Evolutionary conservation across 768 basidiomycete species (phyloP).

Genomic region (Tubosaeta sp.): DNA sequence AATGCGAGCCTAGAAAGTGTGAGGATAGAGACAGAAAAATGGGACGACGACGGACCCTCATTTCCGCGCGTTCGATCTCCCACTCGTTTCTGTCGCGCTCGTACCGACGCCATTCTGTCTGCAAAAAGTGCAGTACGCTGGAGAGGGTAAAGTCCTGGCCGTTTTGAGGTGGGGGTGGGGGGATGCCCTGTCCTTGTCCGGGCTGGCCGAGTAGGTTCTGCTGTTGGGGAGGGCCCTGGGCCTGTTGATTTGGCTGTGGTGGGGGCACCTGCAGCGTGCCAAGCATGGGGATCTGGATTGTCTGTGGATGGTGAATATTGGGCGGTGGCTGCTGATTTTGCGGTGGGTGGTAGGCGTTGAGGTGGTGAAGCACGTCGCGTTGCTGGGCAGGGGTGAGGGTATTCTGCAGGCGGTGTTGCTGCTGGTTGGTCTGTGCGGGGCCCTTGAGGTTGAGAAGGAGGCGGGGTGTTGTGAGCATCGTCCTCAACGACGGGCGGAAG

Average conservation of each 20-base stretch:
- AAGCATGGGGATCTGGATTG: slow-evolving; percentile 65
- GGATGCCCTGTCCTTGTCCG: slow-evolving; percentile 52
- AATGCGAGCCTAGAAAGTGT: slow-evolving; percentile 74
- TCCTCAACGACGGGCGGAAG: slow-evolving; percentile 15
- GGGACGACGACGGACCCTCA: slow-evolving; percentile 64
- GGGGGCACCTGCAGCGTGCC: slow-evolving; percentile 64
- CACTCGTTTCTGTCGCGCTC: slow-evolving; percentile 99
- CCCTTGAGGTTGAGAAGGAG: slow-evolving; percentile 32
- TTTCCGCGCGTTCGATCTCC: slow-evolving; percentile 99
- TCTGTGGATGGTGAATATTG: slow-evolving; percentile 36
- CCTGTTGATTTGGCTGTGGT: slow-evolving; percentile 39
- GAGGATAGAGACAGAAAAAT: slow-evolving; percentile 6
- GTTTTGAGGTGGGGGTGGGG: slow-evolving; percentile 76
- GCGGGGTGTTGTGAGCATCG: slow-evolving; percentile 33
- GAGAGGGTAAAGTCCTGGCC: slow-evolving; percentile 93
- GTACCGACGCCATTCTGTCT: slow-evolving; percentile 96
- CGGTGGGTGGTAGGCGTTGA: slow-evolving; percentile 28
- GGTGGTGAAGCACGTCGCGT: slow-evolving; percentile 27
- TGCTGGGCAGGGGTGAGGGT: slow-evolving; percentile 25
- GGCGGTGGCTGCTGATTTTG: slow-evolving; percentile 23
- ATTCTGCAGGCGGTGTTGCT: slow-evolving; percentile 21
- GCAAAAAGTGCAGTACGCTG: slow-evolving; percentile 92
- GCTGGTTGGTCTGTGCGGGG: slow-evolving; percentile 19
- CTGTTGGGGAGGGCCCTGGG: slow-evolving; percentile 46
- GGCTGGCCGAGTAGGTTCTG: slow-evolving; percentile 52